These are phyloP conservation scores for Chaetomiaceae sp. DNA, from an alignment of 2,329 filamentous ascomycete species.

Conservation along the genomic window DNA sequence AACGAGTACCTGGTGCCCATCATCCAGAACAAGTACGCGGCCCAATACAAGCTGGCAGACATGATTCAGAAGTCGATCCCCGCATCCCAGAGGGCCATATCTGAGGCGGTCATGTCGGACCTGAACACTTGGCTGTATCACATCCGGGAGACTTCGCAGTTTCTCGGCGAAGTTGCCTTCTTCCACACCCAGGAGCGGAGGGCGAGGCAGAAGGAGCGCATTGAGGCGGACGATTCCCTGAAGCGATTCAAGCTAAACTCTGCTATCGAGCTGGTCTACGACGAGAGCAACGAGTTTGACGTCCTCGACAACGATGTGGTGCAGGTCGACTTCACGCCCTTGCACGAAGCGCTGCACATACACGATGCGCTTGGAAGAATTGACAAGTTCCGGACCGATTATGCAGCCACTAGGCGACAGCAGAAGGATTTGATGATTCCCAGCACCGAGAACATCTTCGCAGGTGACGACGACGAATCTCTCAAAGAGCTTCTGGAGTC, in stretches of 20 bases:
- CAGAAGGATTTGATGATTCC: conserved; percentile 91
- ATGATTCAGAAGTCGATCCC: conserved; percentile 95
- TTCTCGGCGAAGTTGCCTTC: conserved; percentile 91
- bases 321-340: conserved; percentile 86
- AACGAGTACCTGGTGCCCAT: conserved; percentile 80
- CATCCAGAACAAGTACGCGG: conserved; percentile 76
- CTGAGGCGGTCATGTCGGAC: conserved; percentile 94
- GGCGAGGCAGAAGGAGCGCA: conserved; percentile 73
- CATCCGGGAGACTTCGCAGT: conserved; percentile 93
- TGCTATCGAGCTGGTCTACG: conserved; percentile 88
- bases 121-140: conserved; percentile 94
- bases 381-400: conserved; percentile 85
- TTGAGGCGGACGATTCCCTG: conserved; percentile 68
- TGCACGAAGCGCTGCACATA: conserved; percentile 94
- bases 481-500: conserved; percentile 89
- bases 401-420: conserved; percentile 80
- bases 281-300: conserved; percentile 93
- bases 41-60: conserved; percentile 89
- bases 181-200: conserved; percentile 90
- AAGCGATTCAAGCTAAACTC: conserved; percentile 88
- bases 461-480: conserved; percentile 79
- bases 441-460: conserved; percentile 64
- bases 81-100: conserved; percentile 84
- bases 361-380: conserved; percentile 89
- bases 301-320: conserved; percentile 92